Percentiles rank a stretch among this genome's conserved stretches.
phyloP scores from a whole-genome alignment of 495 filamentous ascomycete species.

The Penicillium malachiteum region DNA sequence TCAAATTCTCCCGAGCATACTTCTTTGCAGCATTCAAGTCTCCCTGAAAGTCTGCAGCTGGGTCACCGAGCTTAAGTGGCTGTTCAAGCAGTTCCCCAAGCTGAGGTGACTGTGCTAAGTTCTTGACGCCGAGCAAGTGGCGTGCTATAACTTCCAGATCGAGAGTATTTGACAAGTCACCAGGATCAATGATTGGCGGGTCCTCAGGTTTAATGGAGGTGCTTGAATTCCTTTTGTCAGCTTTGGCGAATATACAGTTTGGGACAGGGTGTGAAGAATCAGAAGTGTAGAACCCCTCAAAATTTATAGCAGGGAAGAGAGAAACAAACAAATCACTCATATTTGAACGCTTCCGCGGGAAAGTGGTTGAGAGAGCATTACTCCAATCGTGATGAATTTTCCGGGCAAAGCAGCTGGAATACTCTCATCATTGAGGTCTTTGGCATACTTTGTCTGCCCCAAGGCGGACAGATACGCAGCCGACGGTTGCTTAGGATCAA shows the following conservation, averaged over 20 bases:
- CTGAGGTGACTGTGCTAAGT: background rate
- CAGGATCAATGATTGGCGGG: background rate
- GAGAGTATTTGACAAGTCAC: background rate
- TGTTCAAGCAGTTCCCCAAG: background rate
- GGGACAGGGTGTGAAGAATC: background rate
- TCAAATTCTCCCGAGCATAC: background rate
- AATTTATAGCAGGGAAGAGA: background rate
- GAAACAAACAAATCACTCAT: background rate
- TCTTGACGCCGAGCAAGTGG: background rate
- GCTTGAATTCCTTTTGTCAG: background rate
- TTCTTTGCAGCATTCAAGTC: background rate
- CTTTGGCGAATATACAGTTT: background rate
- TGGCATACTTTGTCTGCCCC: conserved; percentile 1
- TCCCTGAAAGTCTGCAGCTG: background rate
- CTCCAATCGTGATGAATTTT: background rate
- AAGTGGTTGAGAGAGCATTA: background rate
- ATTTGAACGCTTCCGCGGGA: conserved; percentile 1
- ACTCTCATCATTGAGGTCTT: background rate
- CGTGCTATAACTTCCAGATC: background rate
- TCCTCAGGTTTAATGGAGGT: background rate
- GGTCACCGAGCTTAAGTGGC: background rate
- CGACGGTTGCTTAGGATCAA: background rate
- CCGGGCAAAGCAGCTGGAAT: background rate
- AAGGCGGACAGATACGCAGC: background rate
- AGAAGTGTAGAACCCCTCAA: background rate